These are phyloP conservation scores for Fusarium sterilihyphosum DNA, from an alignment of 2,329 filamentous ascomycete species.

Conservation along the genomic window DNA sequence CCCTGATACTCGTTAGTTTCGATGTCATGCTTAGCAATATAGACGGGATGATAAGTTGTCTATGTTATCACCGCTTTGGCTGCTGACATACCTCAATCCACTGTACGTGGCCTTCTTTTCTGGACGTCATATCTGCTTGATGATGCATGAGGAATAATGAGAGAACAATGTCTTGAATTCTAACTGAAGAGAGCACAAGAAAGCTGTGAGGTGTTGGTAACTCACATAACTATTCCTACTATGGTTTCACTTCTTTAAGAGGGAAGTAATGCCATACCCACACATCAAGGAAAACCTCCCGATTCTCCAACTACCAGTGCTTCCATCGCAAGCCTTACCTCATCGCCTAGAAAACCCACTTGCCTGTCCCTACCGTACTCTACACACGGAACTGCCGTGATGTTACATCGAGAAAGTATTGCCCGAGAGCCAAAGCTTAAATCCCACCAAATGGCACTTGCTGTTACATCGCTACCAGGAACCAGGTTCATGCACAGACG, in stretches of 20 bases:
- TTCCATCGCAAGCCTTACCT: neutral
- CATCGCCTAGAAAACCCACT: rapidly evolving
- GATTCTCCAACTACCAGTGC: too few species aligned
- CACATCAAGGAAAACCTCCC: rapidly evolving
- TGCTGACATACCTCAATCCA: neutral
- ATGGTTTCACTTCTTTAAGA: rapidly evolving
- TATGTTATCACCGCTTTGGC: too few species aligned
- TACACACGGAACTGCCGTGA: neutral
- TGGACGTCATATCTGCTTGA: neutral
- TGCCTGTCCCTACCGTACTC: neutral
- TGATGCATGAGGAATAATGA: too few species aligned
- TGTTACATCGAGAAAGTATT: neutral
- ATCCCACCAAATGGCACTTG: neutral
- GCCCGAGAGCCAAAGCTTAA: neutral
- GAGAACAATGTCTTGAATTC: too few species aligned
- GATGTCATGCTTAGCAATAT: neutral
- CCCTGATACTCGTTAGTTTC: neutral
- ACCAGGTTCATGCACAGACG: neutral
- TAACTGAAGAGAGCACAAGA: neutral
- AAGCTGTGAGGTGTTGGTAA: rapidly evolving
- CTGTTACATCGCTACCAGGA: neutral
- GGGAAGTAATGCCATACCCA: neutral
- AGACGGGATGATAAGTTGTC: neutral
- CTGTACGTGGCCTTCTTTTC: neutral
- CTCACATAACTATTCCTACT: too few species aligned